Base-by-base conservation (phyloP, 768 basidiomycete species). In the Podaxis rugospora region DNA sequence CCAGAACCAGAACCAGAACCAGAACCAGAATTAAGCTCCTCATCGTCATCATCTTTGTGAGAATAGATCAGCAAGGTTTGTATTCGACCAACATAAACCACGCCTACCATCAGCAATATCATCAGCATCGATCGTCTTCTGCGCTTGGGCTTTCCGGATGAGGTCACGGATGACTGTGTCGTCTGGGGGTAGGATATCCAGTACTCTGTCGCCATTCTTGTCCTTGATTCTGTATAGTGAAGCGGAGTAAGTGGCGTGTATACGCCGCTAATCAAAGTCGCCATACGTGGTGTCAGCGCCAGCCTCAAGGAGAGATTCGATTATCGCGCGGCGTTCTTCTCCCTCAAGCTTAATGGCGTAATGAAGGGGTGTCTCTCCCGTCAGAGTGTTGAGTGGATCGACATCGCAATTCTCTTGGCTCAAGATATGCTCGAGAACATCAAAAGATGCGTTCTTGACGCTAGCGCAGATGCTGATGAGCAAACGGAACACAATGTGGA, bases 371-470 rank as follows among this genome's bases (percentile, higher is more conserved):
- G 93, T 94, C 5, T 85, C 84, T 7, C 80, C 80, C 51, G 88
- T 85, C 28, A 89, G 68, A 18, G 79, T 78, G 72, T 93, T 93
- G 67, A 83, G 76, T 16, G 85, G 84, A 70, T 95, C 92, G 54
- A 93, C 90, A 67, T 93, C 92, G 74, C 91, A 93, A 3, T 79
- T 82, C 10, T 92, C 89, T 66, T 85, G 78, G 4, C 82, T 83
- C 36, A 95, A 79, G 64, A 94, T 83, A 57, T 87, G 78, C 63
- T 93, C 90, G 3, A 93, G 76, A 51, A 88, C 85, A 28, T 81
- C 80, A 0, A 78, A 78, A 25, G 84, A 88, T 23, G 85, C 87
- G 44, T 82, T 66, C 36, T 74, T 77, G 18, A 81, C 83, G 16
- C 85, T 88, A 68, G 2, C 52, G 40, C 61, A 68, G 59, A 70